Evolutionary conservation across 2,329 filamentous ascomycete species (phyloP), one percentile per base, ranked within the genome.

Genomic region (Penicillium italicum): DNA sequence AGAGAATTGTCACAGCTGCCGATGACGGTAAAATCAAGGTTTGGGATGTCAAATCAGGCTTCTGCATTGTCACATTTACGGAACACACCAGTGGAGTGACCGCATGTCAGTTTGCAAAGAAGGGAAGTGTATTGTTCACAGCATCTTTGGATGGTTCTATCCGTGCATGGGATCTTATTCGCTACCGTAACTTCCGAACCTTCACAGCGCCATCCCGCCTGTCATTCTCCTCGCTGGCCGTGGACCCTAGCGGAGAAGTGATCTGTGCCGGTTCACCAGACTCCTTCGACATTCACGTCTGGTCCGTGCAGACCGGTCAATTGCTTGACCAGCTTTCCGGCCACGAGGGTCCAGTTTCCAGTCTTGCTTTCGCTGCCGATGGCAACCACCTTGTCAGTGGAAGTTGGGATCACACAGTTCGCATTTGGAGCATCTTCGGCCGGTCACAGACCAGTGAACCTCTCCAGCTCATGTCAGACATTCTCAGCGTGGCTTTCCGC

Each of bases 11-110:
- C 57, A 99, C 94, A 0, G 89, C 91, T 2, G 90, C 94, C 2
- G 95, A 99, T 66, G 95, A 99, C 72, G 94, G 94, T 50, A 97
- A 97, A 76, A 89, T 99, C 73, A 99, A 99, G 73, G 90, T 99
- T 33, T 99, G 94, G 94, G 94, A 99, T 72, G 87, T 93, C 30
- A 89, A 90, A 55, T 97, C 94, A 0, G 94, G 95, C 0, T 99
- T 99, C 77, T 99, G 94, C 68, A 90, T 97, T 34, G 93, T 97
- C 30, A 99, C 94, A 0, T 99, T 99, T 66, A 97, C 93, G 0
- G 95, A 99, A 73, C 94, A 99, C 72, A 92, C 90, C 1, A 93
- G 91, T 62, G 92, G 91, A 52, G 91, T 99, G 2, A 97, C 93
- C 11, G 76, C 91, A 1, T 97, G 92, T 73, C 88, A 97, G 65